phyloP scores from a whole-genome alignment of 2,329 filamentous ascomycete species.

The Trichoderma aggressivum region DNA sequence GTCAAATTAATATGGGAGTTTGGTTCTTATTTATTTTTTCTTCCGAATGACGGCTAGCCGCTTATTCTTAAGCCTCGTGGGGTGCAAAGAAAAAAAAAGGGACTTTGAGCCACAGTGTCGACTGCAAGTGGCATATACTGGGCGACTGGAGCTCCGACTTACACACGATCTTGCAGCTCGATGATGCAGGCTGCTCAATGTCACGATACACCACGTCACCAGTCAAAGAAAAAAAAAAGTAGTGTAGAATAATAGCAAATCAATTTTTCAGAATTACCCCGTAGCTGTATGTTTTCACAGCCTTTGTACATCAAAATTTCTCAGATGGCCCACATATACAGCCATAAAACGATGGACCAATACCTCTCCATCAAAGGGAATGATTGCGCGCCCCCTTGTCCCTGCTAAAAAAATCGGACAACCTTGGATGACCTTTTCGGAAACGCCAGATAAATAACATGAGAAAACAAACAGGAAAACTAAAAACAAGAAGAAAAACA shows the following conservation, averaged over 20 bases:
- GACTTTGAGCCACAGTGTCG: conserved; percentile 13
- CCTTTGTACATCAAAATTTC: not conserved
- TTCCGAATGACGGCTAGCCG: not conserved
- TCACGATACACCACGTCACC: conserved; percentile 6
- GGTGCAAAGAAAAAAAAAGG: not conserved
- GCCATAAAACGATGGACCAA: not conserved
- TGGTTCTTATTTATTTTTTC: not conserved
- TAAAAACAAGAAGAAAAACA: not conserved
- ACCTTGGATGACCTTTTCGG: not conserved
- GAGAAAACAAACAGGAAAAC: not conserved
- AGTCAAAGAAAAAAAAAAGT: not conserved
- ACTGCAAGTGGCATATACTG: not conserved
- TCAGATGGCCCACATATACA: not conserved
- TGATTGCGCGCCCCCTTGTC: not conserved
- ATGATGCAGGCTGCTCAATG: conserved; percentile 2
- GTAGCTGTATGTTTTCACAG: not conserved
- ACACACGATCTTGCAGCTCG: conserved; percentile 11
- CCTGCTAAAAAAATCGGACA: not conserved
- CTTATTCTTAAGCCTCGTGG: not conserved
- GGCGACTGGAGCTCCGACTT: conserved; percentile 6
- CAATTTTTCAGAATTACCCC: not conserved
- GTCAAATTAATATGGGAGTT: not conserved
- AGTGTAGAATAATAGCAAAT: not conserved
- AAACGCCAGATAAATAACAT: not conserved
- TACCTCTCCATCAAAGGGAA: not conserved